phyloP scores from a whole-genome alignment of 2,329 filamentous ascomycete species.

The Dryadomyces quercus-mongolicae region DNA sequence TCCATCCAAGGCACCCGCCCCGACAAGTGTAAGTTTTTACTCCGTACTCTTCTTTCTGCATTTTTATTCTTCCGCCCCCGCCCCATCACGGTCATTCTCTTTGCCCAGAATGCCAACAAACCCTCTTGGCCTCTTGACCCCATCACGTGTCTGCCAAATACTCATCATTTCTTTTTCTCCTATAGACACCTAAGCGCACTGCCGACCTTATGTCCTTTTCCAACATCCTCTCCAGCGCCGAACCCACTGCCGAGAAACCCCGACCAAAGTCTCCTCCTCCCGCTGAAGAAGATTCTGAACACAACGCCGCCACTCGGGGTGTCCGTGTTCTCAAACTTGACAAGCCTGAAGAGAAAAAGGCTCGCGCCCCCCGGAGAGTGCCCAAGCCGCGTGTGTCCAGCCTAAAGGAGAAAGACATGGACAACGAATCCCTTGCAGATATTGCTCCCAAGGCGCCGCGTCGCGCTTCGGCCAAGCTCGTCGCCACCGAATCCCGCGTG shows the following conservation, averaged over 20 bases:
- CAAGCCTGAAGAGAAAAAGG: conserved; percentile 11
- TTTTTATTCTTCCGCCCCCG: background rate
- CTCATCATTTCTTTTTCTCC: conserved; percentile 5
- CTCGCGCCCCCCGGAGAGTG: conserved; percentile 6
- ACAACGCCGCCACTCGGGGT: conserved; percentile 1
- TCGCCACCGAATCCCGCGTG: conserved; percentile 29
- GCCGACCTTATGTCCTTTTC: conserved; percentile 92
- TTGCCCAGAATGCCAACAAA: background rate
- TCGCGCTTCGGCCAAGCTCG: conserved; percentile 35
- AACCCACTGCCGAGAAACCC: conserved; percentile 45
- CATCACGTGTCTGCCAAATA: conserved; percentile 1
- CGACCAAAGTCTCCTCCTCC: conserved; percentile 29
- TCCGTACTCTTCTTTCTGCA: background rate
- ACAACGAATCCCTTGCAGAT: conserved; percentile 24
- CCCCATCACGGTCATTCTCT: background rate
- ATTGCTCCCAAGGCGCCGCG: conserved; percentile 30
- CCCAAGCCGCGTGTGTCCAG: conserved; percentile 10
- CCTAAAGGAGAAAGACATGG: conserved; percentile 32
- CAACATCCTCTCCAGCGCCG: conserved; percentile 76
- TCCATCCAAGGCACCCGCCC: conserved; percentile 27
- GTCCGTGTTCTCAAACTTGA: conserved; percentile 14
- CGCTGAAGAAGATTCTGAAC: conserved; percentile 10
- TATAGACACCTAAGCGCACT: conserved; percentile 57
- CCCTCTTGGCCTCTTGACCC: background rate
- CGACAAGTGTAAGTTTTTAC: conserved; percentile 22